A percentile compares a stretch with the other conserved stretches of the same genome.
These are phyloP conservation scores for Cydonia oblonga DNA, from an alignment of 331 rosid genomes.

Conservation along the genomic window DNA sequence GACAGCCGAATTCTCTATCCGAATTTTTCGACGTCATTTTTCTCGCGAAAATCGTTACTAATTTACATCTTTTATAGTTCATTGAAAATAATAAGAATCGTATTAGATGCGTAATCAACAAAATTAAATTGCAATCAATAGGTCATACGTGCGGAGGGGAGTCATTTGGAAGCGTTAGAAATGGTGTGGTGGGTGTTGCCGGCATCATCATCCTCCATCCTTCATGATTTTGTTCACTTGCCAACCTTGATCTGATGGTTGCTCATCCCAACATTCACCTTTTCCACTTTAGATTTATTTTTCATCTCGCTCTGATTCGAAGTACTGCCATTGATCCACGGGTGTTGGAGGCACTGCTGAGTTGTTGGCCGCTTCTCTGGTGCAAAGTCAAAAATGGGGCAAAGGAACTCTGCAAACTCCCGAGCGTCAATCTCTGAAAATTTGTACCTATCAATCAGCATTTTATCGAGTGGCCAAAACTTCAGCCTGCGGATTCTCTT, in stretches of 20 bases:
- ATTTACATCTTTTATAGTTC: slow-evolving; percentile 41
- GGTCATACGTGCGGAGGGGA: slow-evolving; percentile 16
- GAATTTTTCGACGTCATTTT: slow-evolving; percentile 1
- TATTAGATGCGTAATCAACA: slow-evolving; percentile 23
- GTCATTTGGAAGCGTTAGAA: not conserved
- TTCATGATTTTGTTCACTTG: slow-evolving; percentile 41
- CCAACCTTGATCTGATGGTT: slow-evolving; percentile 65
- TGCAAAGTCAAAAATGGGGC: slow-evolving; percentile 57
- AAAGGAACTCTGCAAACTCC: slow-evolving; percentile 60
- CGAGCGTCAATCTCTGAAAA: slow-evolving; percentile 59
- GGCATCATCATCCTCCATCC: slow-evolving; percentile 1
- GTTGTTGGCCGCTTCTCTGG: slow-evolving; percentile 97
- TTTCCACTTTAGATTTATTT: slow-evolving; percentile 33
- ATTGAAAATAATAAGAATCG: slow-evolving; percentile 27
- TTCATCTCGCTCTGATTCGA: slow-evolving; percentile 29
- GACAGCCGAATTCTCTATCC: slow-evolving; percentile 5
- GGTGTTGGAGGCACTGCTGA: slow-evolving; percentile 69
- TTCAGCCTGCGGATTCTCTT: slow-evolving; percentile 92
- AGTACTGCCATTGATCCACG: slow-evolving; percentile 47
- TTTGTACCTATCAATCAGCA: slow-evolving; percentile 61
- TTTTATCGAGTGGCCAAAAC: slow-evolving; percentile 60
- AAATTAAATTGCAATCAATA: slow-evolving; percentile 33
- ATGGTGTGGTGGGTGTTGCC: slow-evolving; percentile 1
- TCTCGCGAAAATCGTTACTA: slow-evolving; percentile 39
- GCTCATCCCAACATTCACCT: slow-evolving; percentile 60